These are phyloP conservation scores for Daedaleopsis nitida DNA, from an alignment of 768 basidiomycete genomes.

Conservation along the genomic window DNA sequence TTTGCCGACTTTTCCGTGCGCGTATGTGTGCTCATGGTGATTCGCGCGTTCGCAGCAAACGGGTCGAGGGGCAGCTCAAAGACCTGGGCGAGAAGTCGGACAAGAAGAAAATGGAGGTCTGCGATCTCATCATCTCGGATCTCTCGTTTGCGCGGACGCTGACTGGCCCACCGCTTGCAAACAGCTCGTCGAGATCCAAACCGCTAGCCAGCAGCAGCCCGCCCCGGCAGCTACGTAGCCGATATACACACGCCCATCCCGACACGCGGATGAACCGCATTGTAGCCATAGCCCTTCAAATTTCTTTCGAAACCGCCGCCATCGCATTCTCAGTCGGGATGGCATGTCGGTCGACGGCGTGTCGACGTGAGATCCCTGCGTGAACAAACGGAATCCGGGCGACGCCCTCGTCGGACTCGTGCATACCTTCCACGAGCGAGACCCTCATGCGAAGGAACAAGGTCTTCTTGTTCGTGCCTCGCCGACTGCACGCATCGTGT, in stretches of 20 bases:
- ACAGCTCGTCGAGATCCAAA: conserved; percentile 70
- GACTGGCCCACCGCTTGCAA: too few species aligned
- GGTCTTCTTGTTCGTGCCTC: too few species aligned
- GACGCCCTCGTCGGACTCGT: too few species aligned
- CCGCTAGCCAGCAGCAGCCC: conserved; percentile 46
- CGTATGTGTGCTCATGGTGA: neutral
- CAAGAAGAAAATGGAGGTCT: conserved; percentile 81
- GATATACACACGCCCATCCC: neutral
- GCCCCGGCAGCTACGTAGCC: conserved; percentile 2
- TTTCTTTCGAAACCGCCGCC: too few species aligned
- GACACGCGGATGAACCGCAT: neutral
- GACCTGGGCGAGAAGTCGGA: conserved; percentile 77
- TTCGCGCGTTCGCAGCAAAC: conserved; percentile 48
- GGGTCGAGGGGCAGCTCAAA: conserved; percentile 81
- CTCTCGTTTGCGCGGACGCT: neutral
- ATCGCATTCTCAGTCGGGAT: too few species aligned
- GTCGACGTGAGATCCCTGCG: too few species aligned
- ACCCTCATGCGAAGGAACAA: too few species aligned
- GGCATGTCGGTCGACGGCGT: too few species aligned
- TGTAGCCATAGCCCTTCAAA: conserved; percentile 4
- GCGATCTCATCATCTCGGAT: neutral
- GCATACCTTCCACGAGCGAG: too few species aligned
- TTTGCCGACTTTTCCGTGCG: neutral
- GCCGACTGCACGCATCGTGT: too few species aligned
- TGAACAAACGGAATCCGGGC: too few species aligned